Conservation (phyloP, 768 basidiomycete species). For the Zangia roseola region DNA sequence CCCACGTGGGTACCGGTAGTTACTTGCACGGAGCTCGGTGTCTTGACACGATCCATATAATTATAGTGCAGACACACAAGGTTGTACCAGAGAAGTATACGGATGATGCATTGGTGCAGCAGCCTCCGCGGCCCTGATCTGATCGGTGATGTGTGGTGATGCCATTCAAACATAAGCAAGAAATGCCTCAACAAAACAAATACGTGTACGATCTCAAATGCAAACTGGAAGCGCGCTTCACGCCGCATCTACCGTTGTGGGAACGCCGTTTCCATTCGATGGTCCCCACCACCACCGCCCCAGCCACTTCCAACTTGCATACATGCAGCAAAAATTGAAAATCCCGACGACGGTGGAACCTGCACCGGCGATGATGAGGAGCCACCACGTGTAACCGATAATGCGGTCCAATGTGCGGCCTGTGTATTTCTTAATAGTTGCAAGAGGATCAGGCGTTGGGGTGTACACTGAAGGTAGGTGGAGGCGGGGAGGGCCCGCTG, state of each 20-base stretch:
- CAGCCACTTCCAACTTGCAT: constrained; percentile 63
- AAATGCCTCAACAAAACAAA: not conserved
- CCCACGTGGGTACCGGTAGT: not conserved
- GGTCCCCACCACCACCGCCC: constrained; percentile 33
- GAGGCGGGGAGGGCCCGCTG: constrained; percentile 38
- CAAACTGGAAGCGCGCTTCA: constrained; percentile 7
- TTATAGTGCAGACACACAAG: no score
- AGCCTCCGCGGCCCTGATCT: no score
- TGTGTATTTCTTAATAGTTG: constrained; percentile 54
- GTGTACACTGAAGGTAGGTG: constrained; percentile 49
- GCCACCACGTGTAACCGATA: constrained; percentile 79
- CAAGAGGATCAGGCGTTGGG: constrained; percentile 54
- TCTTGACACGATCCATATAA: not conserved
- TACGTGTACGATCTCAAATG: not conserved
- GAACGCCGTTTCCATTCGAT: constrained; percentile 6
- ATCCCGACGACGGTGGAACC: constrained; percentile 70
- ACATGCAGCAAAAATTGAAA: constrained; percentile 68
- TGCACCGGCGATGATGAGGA: constrained; percentile 71
- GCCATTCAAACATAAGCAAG: no score
- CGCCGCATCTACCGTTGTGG: constrained; percentile 9
- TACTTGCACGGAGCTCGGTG: not conserved
- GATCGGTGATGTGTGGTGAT: not conserved
- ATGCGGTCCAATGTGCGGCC: constrained; percentile 71
- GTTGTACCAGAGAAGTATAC: not conserved
- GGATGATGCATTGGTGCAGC: no score